Percentiles rank a stretch among this genome's conserved stretches.
Conservation (phyloP, 768 basidiomycete genomes). For the Mycena crocata region DNA sequence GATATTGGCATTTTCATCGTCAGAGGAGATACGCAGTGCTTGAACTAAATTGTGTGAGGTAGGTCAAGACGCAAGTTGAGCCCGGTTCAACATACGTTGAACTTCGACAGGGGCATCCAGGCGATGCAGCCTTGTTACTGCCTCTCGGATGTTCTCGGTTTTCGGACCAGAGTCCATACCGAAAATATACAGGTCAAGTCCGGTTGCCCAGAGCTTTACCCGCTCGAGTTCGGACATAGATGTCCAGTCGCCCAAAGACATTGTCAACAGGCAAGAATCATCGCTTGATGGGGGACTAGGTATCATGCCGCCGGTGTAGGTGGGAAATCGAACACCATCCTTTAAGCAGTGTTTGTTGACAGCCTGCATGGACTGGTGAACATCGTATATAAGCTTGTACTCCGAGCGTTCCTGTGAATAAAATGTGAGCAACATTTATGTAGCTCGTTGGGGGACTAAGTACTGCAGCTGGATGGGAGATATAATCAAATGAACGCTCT, state of each 20-base stretch:
- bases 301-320: background rate
- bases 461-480: background rate
- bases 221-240: background rate
- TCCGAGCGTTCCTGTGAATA: background rate
- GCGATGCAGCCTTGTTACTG: background rate
- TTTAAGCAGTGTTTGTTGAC: background rate
- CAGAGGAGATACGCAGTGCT: background rate
- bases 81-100: background rate
- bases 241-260: background rate
- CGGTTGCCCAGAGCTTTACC: background rate
- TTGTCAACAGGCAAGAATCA: background rate
- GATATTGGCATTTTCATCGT: background rate
- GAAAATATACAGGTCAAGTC: background rate
- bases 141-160: background rate
- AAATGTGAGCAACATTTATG: background rate
- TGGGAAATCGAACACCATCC: background rate
- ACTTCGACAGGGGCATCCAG: background rate
- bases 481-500: background rate
- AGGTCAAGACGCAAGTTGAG: background rate
- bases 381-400: background rate
- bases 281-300: background rate
- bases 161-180: background rate
- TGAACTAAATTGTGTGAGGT: too few species aligned
- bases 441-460: background rate
- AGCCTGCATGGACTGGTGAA: background rate